Percentiles rank a stretch among this genome's conserved stretches.
These are phyloP conservation scores for Ophiostoma piceae DNA, from an alignment of 2,329 filamentous ascomycete genomes.

Conservation along the genomic window DNA sequence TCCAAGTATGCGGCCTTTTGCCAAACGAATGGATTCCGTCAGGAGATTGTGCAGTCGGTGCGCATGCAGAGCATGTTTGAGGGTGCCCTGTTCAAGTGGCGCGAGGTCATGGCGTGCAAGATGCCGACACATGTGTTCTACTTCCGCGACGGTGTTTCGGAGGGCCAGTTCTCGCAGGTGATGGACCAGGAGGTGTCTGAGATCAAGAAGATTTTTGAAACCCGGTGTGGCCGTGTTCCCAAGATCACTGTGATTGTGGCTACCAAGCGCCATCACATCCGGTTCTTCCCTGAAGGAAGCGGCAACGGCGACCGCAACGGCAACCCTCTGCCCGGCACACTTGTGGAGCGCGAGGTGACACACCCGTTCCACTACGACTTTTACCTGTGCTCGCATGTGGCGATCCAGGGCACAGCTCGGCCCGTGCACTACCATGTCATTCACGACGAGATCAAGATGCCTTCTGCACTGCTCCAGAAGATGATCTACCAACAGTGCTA, in stretches of 20 bases:
- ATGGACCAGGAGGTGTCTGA: slow-evolving; percentile 69
- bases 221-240: slow-evolving; percentile 36
- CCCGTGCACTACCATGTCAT: slow-evolving; percentile 92
- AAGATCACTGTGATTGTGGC: slow-evolving; percentile 83
- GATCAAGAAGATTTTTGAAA: slow-evolving; percentile 57
- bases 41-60: slow-evolving; percentile 67
- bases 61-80: slow-evolving; percentile 65
- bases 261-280: slow-evolving; percentile 89
- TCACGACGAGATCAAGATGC: slow-evolving; percentile 67
- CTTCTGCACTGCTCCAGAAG: slow-evolving; percentile 66
- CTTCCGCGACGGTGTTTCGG: slow-evolving; percentile 86
- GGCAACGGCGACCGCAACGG: slow-evolving; percentile 60
- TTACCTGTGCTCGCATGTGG: slow-evolving; percentile 57
- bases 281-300: slow-evolving; percentile 68
- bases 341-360: slow-evolving; percentile 86
- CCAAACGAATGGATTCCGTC: slow-evolving; percentile 75
- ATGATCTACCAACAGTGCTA: slow-evolving; percentile 96
- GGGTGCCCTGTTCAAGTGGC: slow-evolving; percentile 62
- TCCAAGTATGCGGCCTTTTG: slow-evolving; percentile 73
- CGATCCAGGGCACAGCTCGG: slow-evolving; percentile 89
- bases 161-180: slow-evolving; percentile 78
- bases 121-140: slow-evolving; percentile 80
- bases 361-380: slow-evolving; percentile 90
- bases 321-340: slow-evolving; percentile 74
- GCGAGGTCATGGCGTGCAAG: slow-evolving; percentile 41